These are phyloP conservation scores for Gossypium australe DNA, from an alignment of 345 rosid species.

Conservation along the genomic window DNA sequence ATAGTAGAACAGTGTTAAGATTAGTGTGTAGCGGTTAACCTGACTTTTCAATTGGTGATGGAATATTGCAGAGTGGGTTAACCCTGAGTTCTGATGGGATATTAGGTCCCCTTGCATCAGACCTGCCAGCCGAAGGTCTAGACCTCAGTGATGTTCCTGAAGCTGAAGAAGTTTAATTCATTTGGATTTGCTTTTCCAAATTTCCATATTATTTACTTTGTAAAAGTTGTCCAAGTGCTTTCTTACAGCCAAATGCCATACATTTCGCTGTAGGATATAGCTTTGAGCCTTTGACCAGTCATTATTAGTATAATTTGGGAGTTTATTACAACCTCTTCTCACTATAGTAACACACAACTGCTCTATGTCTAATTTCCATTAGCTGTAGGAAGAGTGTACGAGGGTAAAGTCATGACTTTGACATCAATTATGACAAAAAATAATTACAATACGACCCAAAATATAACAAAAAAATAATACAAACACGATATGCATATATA, in stretches of 20 bases:
- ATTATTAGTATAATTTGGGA: not conserved
- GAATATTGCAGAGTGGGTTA: constrained; percentile 62
- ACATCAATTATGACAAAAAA: no score
- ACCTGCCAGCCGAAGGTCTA: constrained; percentile 74
- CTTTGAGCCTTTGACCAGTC: not conserved
- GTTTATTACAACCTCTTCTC: not conserved
- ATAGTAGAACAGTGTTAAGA: not conserved
- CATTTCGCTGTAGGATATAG: not conserved
- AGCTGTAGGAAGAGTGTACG: no score
- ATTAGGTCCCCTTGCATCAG: constrained; percentile 61
- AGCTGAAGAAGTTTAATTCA: constrained; percentile 23
- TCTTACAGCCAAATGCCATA: not conserved
- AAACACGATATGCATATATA: no score
- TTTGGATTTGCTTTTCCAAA: not conserved
- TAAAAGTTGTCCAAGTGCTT: not conserved
- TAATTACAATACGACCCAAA: no score
- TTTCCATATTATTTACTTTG: not conserved
- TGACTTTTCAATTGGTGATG: not conserved
- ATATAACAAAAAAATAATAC: no score
- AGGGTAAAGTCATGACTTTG: no score
- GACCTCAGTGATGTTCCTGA: constrained; percentile 53
- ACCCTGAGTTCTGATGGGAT: constrained; percentile 76
- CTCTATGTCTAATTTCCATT: not conserved
- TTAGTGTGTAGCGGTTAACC: not conserved
- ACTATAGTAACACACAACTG: not conserved